phyloP scores from a whole-genome alignment of 2,329 filamentous ascomycete genomes.

The Balansia obtecta region DNA sequence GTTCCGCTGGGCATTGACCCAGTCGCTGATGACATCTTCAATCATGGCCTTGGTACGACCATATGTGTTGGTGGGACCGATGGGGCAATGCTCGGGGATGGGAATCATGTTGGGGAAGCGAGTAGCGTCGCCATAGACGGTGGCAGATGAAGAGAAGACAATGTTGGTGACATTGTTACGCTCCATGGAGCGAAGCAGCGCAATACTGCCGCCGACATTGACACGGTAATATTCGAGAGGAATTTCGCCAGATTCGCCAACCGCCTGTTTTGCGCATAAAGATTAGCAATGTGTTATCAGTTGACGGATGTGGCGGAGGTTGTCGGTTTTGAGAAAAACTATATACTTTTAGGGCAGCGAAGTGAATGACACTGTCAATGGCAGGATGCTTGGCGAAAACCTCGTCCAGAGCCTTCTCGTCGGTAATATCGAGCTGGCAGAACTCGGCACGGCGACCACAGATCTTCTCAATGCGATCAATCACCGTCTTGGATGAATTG shows the following conservation, averaged over 20 bases:
- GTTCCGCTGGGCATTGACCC: constrained; percentile 74
- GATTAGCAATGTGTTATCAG: neutral
- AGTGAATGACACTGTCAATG: constrained; percentile 98
- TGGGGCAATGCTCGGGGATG: constrained; percentile 92
- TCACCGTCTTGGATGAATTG: constrained; percentile 84
- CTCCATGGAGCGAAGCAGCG: constrained; percentile 76
- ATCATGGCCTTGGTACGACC: constrained; percentile 92
- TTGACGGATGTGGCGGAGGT: neutral
- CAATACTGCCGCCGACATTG: constrained; percentile 87
- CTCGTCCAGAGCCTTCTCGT: constrained; percentile 70
- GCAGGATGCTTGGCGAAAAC: constrained; percentile 82
- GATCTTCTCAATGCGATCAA: constrained; percentile 93
- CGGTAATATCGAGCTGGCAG: constrained; percentile 76
- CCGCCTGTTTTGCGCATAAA: constrained; percentile 46
- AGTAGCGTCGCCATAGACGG: constrained; percentile 95
- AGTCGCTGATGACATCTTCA: constrained; percentile 84
- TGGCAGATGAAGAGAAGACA: constrained; percentile 96
- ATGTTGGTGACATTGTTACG: constrained; percentile 90
- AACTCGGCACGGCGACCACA: constrained; percentile 78
- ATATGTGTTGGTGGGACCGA: constrained; percentile 94
- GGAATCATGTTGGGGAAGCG: constrained; percentile 97
- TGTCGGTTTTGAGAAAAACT: neutral
- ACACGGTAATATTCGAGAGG: constrained; percentile 96
- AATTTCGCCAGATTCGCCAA: constrained; percentile 87
- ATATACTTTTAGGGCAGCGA: constrained; percentile 82